Conservation (phyloP, 768 basidiomycete genomes). For the Vishniacozyma victoriae region DNA sequence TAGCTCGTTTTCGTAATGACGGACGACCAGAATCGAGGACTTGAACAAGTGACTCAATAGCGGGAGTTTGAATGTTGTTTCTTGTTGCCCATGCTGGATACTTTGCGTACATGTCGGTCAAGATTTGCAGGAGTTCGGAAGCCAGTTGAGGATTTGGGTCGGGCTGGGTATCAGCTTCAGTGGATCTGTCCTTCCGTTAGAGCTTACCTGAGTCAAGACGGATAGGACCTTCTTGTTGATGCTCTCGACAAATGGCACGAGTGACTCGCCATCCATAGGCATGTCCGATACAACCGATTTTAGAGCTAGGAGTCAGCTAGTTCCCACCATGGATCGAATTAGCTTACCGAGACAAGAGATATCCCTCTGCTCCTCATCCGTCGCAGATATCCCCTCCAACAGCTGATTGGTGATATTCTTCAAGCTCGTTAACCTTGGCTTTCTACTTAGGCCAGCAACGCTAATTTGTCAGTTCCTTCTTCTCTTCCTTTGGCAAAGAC, state of each 20-base stretch:
- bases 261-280: slow-evolving; percentile 72
- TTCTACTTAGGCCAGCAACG: slow-evolving; percentile 86
- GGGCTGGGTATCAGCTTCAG: slow-evolving; percentile 13
- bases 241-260: slow-evolving; percentile 71
- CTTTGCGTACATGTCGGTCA: slow-evolving; percentile 75
- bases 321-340: background rate
- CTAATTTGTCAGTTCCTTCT: slow-evolving; percentile 48
- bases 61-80: slow-evolving; percentile 50
- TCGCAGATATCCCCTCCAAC: slow-evolving; percentile 73
- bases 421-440: slow-evolving; percentile 67
- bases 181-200: background rate
- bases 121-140: slow-evolving; percentile 54
- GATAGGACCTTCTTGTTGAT: slow-evolving; percentile 74
- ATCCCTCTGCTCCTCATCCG: slow-evolving; percentile 89
- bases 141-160: slow-evolving; percentile 45
- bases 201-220: slow-evolving; percentile 67
- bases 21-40: slow-evolving; percentile 69
- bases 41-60: slow-evolving; percentile 55
- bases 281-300: slow-evolving; percentile 93
- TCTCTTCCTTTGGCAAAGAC: slow-evolving; percentile 19
- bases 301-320: slow-evolving; percentile 57
- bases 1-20: slow-evolving; percentile 86
- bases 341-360: slow-evolving; percentile 80
- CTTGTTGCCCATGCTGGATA: slow-evolving; percentile 55
- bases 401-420: slow-evolving; percentile 82